Conservation (phyloP, 2,329 filamentous ascomycete species). For the Aureobasidium melanogenum region DNA sequence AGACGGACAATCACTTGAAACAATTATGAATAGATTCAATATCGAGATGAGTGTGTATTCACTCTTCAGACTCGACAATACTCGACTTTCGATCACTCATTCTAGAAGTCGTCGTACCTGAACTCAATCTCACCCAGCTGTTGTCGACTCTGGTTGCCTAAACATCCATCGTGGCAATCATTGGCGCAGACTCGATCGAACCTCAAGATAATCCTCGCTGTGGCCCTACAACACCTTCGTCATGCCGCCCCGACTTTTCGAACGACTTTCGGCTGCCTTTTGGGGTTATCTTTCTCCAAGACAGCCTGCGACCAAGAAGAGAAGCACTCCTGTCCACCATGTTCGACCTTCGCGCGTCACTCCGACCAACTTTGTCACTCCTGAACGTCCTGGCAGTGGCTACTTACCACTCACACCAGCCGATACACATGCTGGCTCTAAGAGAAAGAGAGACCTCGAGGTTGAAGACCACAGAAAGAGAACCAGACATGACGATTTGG, state of each 20-base stretch:
- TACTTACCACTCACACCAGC: background rate
- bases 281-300: constrained; percentile 35
- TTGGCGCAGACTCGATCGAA: background rate
- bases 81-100: background rate
- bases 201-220: background rate
- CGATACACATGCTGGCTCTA: background rate
- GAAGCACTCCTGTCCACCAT: background rate
- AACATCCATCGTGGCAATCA: background rate
- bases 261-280: constrained; percentile 28
- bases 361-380: background rate
- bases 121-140: background rate
- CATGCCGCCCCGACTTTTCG: constrained; percentile 11
- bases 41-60: background rate
- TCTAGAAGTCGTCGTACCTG: background rate
- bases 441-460: background rate
- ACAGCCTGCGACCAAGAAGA: background rate
- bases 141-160: background rate
- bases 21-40: background rate
- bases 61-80: background rate
- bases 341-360: background rate
- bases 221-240: background rate
- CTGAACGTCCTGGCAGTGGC: background rate
- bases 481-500: background rate
- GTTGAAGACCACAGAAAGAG: background rate
- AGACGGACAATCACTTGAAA: background rate